Evolutionary conservation across 2,329 filamentous ascomycete species (phyloP), one percentile per base, ranked within the genome.

Genomic region (Simplicillium aogashimaense): DNA sequence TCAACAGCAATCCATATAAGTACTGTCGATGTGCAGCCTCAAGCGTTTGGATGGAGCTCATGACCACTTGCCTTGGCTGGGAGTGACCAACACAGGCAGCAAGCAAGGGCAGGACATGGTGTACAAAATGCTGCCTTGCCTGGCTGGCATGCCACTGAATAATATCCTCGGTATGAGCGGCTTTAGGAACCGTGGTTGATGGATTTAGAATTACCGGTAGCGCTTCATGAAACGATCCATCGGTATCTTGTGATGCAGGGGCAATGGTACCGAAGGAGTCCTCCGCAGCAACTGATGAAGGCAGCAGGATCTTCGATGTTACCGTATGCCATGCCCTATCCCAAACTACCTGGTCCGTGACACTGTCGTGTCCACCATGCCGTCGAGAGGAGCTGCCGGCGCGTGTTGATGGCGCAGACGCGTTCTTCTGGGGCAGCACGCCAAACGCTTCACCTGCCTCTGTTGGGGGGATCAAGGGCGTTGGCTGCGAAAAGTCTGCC

Each of bases 251-350:
- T 12, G 64, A 61, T 47, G 64, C 64, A 13, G 68, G 58, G 30
- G 60, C 53, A 36, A 72, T 53, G 16, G 65, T 57, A 25, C 71
- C 72, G 50, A 74, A 74, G 17, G 69, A 72, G 50, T 75, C 72
- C 50, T 76, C 70, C 7, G 62, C 65, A 2, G 73, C 61, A 34
- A 74, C 70, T 9, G 72, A 73, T n/a, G 66, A 56, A 8, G 76
- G 73, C 16, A 82, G 63, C 36, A 68, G 66, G 35, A 82, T 72
- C 29, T 64, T 64, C 25, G 72, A 66, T 13, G 76, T 81, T 44
- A 81, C 76, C 20, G 65, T 59, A 52, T 78, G 72, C 78, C 78
- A 82, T 43, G 77, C 74, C 45, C 71, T 63, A 52, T 81, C 75
- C 66, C 71, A 79, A 46, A 65, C 66, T 40, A 69, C 64, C 57